Base-by-base conservation (phyloP, 2,329 filamentous ascomycete genomes). In the Colletotrichum sp. region DNA sequence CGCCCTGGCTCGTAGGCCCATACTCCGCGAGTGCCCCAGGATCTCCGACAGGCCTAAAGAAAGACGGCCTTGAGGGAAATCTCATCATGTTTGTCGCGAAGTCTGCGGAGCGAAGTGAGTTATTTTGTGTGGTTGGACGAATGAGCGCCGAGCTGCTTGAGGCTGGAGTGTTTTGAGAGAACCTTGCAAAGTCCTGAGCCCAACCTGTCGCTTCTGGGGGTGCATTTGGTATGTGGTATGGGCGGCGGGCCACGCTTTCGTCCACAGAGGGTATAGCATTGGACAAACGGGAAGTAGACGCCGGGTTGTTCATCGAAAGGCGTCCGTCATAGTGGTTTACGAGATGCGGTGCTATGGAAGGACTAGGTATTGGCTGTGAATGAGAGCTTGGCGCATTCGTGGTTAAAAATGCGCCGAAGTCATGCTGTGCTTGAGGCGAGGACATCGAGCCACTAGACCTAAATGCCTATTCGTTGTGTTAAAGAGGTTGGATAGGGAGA, bases 351-450 rank as follows among this genome's bases (percentile, higher is more conserved):
- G 57, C 8, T 7, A 8, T 69, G 49, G 12, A 52, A 13, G 9
- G 15, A 59, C 9, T 36, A 9, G 24, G 21, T 16, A 21, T 26
- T 28, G 8, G 65, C 15, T 24, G 55, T 44, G 30, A 30, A 24
- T 24, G 32, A 24, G 59, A n/a, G 6, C 30, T n/a, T 15, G 64
- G n/a, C 28, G 16, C 28, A 18, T 59, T 69, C 24, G 64, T 81
- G 8, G 82, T 80, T 78, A 86, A 82, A 75, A 87, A 87, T 52
- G 83, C 79, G 67, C 78, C 79, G 70, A 87, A 87, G 57, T 78
- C 80, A 79, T 85, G 79, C 28, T 82, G 81, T 18, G 75, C 80
- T 70, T 83, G 82, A 26, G 64, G 24, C 28, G 57, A 59, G 8
- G 65, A 15, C 32, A 18, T 21, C 30, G 49, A 32, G 5, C 21